Evolutionary conservation across 139 green algal genomes (phyloP).

Genomic region (Chlamydomonas sphaeroides): DNA sequence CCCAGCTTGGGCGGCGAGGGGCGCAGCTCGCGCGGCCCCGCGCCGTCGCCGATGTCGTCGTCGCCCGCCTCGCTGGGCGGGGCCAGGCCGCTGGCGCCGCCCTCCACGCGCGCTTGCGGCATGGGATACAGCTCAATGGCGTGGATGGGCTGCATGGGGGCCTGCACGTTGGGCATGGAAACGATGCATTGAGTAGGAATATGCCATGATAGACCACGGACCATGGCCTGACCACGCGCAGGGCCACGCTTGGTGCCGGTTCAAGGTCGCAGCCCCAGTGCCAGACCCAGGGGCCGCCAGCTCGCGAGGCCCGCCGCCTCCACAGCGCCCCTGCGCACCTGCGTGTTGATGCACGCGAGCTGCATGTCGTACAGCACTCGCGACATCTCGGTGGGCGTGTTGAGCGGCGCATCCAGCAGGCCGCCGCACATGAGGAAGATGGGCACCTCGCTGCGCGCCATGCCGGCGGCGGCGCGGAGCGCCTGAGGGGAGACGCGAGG

Average conservation of each 20-base stretch:
- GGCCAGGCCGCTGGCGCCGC: not conserved
- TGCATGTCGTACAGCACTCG: slow-evolving; percentile 41
- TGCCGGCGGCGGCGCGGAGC: slow-evolving; percentile 22
- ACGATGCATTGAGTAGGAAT: too few relatives aligned
- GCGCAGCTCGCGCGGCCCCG: not conserved
- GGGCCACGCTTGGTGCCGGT: too few relatives aligned
- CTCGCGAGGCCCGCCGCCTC: too few relatives aligned
- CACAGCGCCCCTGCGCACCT: not conserved
- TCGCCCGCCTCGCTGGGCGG: not conserved
- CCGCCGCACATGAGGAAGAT: slow-evolving; percentile 47
- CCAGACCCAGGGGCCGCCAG: too few relatives aligned
- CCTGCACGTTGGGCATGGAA: not conserved
- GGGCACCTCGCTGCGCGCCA: slow-evolving; percentile 37
- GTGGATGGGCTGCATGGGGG: slow-evolving; percentile 47
- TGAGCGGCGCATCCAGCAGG: slow-evolving; percentile 12
- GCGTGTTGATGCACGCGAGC: slow-evolving; percentile 38
- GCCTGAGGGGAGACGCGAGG: not conserved
- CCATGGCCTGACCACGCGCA: too few relatives aligned
- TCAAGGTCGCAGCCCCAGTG: too few relatives aligned
- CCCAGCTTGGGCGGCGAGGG: not conserved
- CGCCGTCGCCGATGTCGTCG: not conserved
- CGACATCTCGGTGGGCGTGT: slow-evolving; percentile 25
- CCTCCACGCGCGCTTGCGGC: slow-evolving; percentile 29
- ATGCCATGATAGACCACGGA: too few relatives aligned
- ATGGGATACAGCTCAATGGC: slow-evolving; percentile 53